A percentile compares a stretch with the other conserved stretches of the same genome.
phyloP scores from a whole-genome alignment of 1,284 basidiomycete genomes.

The Wolfiporia cocos region DNA sequence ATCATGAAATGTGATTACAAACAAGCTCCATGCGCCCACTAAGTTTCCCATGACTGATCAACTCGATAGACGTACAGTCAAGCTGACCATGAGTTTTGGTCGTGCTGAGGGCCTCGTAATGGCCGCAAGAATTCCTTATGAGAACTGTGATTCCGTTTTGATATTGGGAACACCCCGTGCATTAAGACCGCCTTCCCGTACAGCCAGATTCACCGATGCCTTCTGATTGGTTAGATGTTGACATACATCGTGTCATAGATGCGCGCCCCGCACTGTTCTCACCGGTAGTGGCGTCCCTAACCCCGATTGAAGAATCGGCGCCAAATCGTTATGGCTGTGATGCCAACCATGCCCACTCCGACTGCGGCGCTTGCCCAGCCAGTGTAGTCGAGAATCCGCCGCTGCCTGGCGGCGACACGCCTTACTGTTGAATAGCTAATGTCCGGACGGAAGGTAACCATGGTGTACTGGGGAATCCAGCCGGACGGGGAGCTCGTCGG shows the following conservation, averaged over 20 bases:
- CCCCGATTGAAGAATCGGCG: constrained; percentile 28
- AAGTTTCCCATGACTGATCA: too few relatives aligned
- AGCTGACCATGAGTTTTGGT: neutral
- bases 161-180: constrained; percentile 3
- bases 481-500: constrained; percentile 50
- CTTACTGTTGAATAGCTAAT: constrained; percentile 79
- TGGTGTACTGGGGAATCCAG: constrained; percentile 93
- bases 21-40: too few relatives aligned
- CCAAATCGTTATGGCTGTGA: constrained; percentile 32
- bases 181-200: constrained; percentile 1
- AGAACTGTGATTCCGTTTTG: neutral
- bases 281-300: constrained; percentile 16
- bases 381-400: constrained; percentile 35
- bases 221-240: constrained; percentile 3
- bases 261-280: constrained; percentile 1
- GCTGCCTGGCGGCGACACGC: constrained; percentile 57
- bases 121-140: neutral
- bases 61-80: too few relatives aligned
- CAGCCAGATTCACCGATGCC: too few relatives aligned
- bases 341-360: constrained; percentile 35
- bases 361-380: constrained; percentile 26
- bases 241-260: constrained; percentile 1
- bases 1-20: too few relatives aligned
- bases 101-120: neutral
- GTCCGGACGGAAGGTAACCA: constrained; percentile 96